Conservation (phyloP, 108 stramenopile species). For the Cylindrotheca closterium region DNA sequence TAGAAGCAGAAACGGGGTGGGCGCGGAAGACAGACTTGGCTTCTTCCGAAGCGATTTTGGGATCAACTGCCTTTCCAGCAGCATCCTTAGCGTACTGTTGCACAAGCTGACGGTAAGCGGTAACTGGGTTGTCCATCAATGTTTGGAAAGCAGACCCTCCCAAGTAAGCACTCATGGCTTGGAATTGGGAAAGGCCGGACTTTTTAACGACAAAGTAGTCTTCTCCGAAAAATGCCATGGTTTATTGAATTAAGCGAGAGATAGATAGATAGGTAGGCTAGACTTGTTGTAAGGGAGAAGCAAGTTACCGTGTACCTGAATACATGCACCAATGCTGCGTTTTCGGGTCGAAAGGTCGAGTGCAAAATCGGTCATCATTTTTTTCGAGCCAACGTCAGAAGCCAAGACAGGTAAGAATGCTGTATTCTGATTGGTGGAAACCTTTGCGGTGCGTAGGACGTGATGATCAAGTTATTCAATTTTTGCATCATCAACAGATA, state of each 20-base stretch:
- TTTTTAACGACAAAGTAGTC: conserved; percentile 88
- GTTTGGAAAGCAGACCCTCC: conserved; percentile 91
- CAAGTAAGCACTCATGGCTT: conserved; percentile 90
- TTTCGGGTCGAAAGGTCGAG: no score
- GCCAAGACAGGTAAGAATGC: no score
- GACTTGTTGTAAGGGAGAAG: no score
- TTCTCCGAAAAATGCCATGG: conserved; percentile 15
- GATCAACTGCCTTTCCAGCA: conserved; percentile 83
- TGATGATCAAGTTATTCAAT: no score
- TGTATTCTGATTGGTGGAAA: no score
- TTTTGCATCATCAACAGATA: no score
- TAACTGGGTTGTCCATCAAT: conserved; percentile 89
- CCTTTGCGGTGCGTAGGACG: no score
- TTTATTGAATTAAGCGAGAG: neutral
- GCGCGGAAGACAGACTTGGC: conserved; percentile 83
- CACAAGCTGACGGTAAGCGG: conserved; percentile 91
- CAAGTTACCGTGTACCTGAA: no score
- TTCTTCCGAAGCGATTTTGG: conserved; percentile 74
- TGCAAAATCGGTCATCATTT: no score
- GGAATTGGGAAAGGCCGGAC: conserved; percentile 86
- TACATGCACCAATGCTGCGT: no score
- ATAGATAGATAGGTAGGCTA: neutral
- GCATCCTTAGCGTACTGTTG: conserved; percentile 92
- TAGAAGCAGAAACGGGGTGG: conserved; percentile 71
- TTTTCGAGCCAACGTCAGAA: no score